phyloP scores from a whole-genome alignment of 495 filamentous ascomycete genomes.

The Penicillium pancosmium region DNA sequence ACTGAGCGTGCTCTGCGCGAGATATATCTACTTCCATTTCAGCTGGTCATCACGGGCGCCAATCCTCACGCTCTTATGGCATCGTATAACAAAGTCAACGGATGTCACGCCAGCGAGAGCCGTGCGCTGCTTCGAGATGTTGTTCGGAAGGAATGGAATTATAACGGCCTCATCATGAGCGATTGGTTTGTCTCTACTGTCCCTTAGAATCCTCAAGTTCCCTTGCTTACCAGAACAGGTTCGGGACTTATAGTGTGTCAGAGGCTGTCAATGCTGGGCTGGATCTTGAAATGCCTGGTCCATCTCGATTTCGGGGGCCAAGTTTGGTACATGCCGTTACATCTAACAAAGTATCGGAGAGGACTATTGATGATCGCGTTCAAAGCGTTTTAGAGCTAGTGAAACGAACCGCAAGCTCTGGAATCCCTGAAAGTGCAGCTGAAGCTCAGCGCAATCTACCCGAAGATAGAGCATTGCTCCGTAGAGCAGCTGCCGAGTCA shows the following conservation, averaged over 20 bases:
- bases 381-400: constrained; percentile 61
- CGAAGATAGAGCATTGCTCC: constrained; percentile 63
- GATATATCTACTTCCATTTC: constrained; percentile 75
- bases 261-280: constrained; percentile 65
- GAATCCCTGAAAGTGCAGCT: constrained; percentile 54
- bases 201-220: neutral
- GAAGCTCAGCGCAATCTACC: constrained; percentile 62
- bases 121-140: constrained; percentile 57
- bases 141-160: constrained; percentile 70
- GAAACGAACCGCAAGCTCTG: constrained; percentile 56
- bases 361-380: constrained; percentile 58
- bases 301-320: constrained; percentile 59
- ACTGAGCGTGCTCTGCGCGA: constrained; percentile 76
- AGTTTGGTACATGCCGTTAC: constrained; percentile 53
- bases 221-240: constrained; percentile 21
- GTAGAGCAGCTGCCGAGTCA: constrained; percentile 63
- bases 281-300: constrained; percentile 74
- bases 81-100: constrained; percentile 75
- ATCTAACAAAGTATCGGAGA: constrained; percentile 54
- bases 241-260: constrained; percentile 64
- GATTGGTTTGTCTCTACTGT: constrained; percentile 56
- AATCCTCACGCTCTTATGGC: constrained; percentile 69
- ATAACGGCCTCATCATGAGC: constrained; percentile 66
- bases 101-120: constrained; percentile 67
- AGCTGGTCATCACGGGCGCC: constrained; percentile 61